Evolutionary conservation across 108 stramenopile species (phyloP), one percentile per base, ranked within the genome.

Genomic region (Skeletonema menzelii): DNA sequence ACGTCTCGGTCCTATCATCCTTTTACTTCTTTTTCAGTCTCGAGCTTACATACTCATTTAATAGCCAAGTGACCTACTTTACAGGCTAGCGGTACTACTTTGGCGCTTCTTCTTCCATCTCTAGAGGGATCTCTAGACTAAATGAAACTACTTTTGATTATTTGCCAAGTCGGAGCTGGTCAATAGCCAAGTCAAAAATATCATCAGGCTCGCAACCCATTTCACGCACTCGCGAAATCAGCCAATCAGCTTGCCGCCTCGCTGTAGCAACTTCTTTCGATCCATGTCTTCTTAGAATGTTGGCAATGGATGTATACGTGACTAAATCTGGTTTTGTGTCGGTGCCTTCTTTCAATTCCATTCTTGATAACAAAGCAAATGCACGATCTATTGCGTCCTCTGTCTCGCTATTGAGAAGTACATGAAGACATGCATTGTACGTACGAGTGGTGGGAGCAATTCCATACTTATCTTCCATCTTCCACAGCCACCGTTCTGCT

Each of bases 391-490:
- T 14, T 63, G 49, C 7, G 22, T 37, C 22, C 5, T 40, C 34
- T 37, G 30, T 10, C 13, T 42, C 22, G 12, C 62, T 35, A 8
- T 63, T 63, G 37, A 34, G 24, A 10, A 24, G 27, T 22, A n/a
- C 32, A 4, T 63, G 13, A 6, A 63, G 24, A 11, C 32, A 34
- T 22, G 62, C n/a, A 63, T 63, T 63, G 38, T 63, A 63, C n/a
- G 37, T 26, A 17, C 62, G 30, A 63, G 62, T 63, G 31, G 32
- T 20, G 13, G 62, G 38, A 42, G 62, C 5, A 42, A 63, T 63
- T 38, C 37, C 49, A 53, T 53, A 53, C 8, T 53, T 4, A 53
- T 53, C 49, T 22, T 53, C 49, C 49, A 53, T 53, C 4, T 20
- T 13, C 62, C 35, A 34, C 4, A 35, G 24, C 37, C 62, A 63